A percentile compares a stretch with the other conserved stretches of the same genome.
Conservation (phyloP, 176 grass and related monocot species). For the Raddia distichophylla region DNA sequence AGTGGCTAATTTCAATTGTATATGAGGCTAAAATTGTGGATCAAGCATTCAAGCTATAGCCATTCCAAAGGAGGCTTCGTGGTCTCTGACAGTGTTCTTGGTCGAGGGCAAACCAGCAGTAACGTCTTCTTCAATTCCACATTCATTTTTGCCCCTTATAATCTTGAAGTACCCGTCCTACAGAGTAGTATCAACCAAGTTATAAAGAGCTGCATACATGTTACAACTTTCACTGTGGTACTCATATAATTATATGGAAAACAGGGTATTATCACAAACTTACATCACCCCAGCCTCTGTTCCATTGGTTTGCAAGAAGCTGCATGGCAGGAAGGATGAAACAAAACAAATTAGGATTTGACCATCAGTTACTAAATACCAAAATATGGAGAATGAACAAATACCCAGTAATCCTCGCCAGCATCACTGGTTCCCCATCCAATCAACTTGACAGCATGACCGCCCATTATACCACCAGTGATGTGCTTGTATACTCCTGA, state of each 20-base stretch:
- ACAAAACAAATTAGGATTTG: slow-evolving; percentile 15
- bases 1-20: neutral
- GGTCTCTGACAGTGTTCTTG: slow-evolving; percentile 58
- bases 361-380: slow-evolving; percentile 1
- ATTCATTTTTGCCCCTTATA: slow-evolving; percentile 72
- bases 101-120: slow-evolving; percentile 73
- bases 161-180: slow-evolving; percentile 98
- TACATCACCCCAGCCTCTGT: slow-evolving; percentile 95
- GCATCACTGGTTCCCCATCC: slow-evolving; percentile 91
- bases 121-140: slow-evolving; percentile 78
- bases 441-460: slow-evolving; percentile 92
- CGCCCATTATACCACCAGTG: slow-evolving; percentile 73
- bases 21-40: neutral
- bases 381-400: slow-evolving; percentile 28
- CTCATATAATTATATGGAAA: neutral
- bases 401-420: slow-evolving; percentile 93
- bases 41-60: slow-evolving; percentile 49
- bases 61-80: slow-evolving; percentile 18
- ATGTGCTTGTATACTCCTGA: slow-evolving; percentile 95
- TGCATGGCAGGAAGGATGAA: slow-evolving; percentile 44
- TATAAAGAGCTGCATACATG: neutral
- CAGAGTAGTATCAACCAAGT: slow-evolving; percentile 22
- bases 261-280: slow-evolving; percentile 37
- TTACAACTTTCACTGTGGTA: neutral
- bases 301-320: slow-evolving; percentile 98